Evolutionary conservation across 176 grass and related monocot species (phyloP).

Genomic region (Thalia dealbata): DNA sequence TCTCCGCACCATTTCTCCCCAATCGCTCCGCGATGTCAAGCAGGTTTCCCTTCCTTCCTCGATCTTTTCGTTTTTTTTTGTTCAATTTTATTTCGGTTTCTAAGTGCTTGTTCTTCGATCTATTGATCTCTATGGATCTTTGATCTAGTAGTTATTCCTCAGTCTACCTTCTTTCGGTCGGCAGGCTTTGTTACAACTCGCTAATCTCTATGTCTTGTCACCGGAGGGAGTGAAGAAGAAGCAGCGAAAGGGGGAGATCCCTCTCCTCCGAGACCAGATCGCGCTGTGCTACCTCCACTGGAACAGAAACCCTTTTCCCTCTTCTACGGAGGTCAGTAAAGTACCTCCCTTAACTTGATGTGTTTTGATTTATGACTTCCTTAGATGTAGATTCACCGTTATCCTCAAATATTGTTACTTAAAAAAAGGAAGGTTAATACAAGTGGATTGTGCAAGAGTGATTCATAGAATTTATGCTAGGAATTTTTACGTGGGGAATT

Average conservation of each 20-base stretch:
- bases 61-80: background rate
- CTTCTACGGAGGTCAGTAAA: slow-evolving; percentile 33
- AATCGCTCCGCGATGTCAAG: slow-evolving; percentile 60
- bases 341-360: background rate
- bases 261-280: slow-evolving; percentile 47
- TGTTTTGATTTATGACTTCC: background rate
- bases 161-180: background rate
- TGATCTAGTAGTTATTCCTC: background rate
- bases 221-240: slow-evolving; percentile 7
- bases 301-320: slow-evolving; percentile 25
- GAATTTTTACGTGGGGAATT: too few species aligned
- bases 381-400: background rate
- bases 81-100: background rate
- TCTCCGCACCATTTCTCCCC: slow-evolving; percentile 60
- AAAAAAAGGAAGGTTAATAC: too few species aligned
- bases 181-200: slow-evolving; percentile 73
- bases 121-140: background rate
- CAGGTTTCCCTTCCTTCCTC: slow-evolving; percentile 23
- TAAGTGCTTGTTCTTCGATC: background rate
- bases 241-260: slow-evolving; percentile 3
- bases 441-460: background rate
- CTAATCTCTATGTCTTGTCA: slow-evolving; percentile 68
- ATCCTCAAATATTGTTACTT: background rate
- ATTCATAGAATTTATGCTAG: too few species aligned
- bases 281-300: slow-evolving; percentile 57